These are phyloP conservation scores for Alternaria hordeiaustralica DNA, from an alignment of 2,329 filamentous ascomycete species.

Conservation along the genomic window DNA sequence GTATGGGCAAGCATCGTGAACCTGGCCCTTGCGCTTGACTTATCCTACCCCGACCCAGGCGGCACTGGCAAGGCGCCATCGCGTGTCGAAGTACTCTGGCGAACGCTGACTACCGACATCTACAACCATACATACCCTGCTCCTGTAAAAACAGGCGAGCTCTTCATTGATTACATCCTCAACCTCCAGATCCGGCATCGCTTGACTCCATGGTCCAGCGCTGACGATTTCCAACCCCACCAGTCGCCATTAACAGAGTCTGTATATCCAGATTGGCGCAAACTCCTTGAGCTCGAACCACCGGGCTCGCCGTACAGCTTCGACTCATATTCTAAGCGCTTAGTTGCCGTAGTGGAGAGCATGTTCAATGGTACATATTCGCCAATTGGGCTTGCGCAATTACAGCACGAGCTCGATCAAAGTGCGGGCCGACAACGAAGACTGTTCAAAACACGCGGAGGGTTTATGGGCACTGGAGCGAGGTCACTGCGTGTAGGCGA, in stretches of 20 bases:
- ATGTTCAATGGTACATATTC: constrained; percentile 40
- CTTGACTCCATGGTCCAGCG: constrained; percentile 35
- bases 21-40: constrained; percentile 23
- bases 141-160: constrained; percentile 14
- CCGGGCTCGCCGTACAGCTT: constrained; percentile 22
- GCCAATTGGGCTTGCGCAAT: constrained; percentile 32
- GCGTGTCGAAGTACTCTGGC: constrained; percentile 32
- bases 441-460: constrained; percentile 26
- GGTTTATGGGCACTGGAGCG: constrained; percentile 31
- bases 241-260: constrained; percentile 31
- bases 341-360: constrained; percentile 24
- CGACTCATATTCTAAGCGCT: constrained; percentile 22
- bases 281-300: constrained; percentile 29
- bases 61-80: constrained; percentile 10
- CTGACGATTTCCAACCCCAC: constrained; percentile 35
- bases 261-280: constrained; percentile 36
- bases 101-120: constrained; percentile 33
- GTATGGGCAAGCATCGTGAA: constrained; percentile 11
- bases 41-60: constrained; percentile 21
- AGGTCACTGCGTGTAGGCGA: constrained; percentile 26
- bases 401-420: constrained; percentile 39
- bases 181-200: constrained; percentile 37
- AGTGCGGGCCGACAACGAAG: constrained; percentile 27
- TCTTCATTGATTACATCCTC: constrained; percentile 39
- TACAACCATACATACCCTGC: constrained; percentile 30